These are phyloP conservation scores for Pestalotiopsis sp. DNA, from an alignment of 2,329 filamentous ascomycete species.

Conservation along the genomic window DNA sequence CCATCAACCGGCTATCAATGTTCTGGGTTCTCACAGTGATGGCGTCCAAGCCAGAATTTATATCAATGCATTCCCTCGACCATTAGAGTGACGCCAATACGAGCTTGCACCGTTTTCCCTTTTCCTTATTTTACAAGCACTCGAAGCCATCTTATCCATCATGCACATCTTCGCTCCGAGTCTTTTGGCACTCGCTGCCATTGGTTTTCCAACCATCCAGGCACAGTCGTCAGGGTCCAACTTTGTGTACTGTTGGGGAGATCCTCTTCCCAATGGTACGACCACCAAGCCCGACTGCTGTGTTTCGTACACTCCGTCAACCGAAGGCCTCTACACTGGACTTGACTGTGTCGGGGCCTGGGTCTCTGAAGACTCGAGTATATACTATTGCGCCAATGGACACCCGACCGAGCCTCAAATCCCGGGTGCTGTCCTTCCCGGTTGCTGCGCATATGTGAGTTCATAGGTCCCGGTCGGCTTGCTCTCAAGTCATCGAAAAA, in stretches of 20 bases:
- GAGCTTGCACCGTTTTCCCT: not conserved
- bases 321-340: not conserved
- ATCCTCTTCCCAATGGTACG: not conserved
- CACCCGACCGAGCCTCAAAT: not conserved
- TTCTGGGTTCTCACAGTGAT: not conserved
- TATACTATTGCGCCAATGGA: conserved; percentile 8
- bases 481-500: not conserved
- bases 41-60: not conserved
- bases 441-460: conserved; percentile 3
- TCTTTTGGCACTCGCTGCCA: not conserved
- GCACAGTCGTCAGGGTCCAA: conserved; percentile 7
- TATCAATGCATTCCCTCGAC: not conserved
- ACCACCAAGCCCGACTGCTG: not conserved
- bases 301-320: not conserved
- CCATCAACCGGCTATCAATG: not conserved
- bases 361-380: conserved; percentile 1
- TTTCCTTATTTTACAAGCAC: not conserved
- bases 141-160: not conserved
- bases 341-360: not conserved
- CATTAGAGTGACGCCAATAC: not conserved
- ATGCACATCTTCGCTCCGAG: not conserved
- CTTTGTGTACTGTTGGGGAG: not conserved
- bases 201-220: not conserved
- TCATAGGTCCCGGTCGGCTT: not conserved
- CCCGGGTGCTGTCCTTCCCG: conserved; percentile 3